Conservation (phyloP, 306 rosid genomes). For the Prunus kanzakura region DNA sequence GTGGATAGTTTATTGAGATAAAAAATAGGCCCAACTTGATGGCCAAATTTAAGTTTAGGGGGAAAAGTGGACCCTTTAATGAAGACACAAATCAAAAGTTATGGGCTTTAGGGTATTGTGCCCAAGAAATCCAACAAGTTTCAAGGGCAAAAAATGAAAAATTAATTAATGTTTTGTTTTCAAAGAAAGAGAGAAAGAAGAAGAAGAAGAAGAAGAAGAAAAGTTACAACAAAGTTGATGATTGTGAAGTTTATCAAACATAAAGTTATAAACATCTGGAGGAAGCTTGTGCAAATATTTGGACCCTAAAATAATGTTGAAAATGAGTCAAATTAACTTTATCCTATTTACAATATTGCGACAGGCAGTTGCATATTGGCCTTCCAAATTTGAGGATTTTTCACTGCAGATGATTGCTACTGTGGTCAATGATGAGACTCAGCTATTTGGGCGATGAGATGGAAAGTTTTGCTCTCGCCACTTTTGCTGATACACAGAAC, state of each 20-base stretch:
- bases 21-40: too few species aligned
- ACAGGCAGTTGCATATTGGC: background rate
- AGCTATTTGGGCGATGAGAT: background rate
- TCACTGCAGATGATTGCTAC: background rate
- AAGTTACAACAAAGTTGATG: background rate
- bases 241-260: background rate
- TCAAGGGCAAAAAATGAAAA: too few species aligned
- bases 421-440: conserved; percentile 26
- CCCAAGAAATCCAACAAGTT: too few species aligned
- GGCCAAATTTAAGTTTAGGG: too few species aligned
- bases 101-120: too few species aligned
- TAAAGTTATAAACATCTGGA: background rate
- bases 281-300: background rate
- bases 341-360: background rate
- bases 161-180: background rate
- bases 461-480: background rate
- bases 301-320: background rate
- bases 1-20: too few species aligned
- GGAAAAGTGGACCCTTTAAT: too few species aligned
- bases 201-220: too few species aligned
- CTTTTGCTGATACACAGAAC: conserved; percentile 6
- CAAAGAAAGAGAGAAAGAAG: too few species aligned
- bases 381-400: background rate
- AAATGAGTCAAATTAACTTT: background rate
- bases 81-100: too few species aligned